phyloP scores from a whole-genome alignment of 371 early-diverging fungal species.

The Mortierella sp. region DNA sequence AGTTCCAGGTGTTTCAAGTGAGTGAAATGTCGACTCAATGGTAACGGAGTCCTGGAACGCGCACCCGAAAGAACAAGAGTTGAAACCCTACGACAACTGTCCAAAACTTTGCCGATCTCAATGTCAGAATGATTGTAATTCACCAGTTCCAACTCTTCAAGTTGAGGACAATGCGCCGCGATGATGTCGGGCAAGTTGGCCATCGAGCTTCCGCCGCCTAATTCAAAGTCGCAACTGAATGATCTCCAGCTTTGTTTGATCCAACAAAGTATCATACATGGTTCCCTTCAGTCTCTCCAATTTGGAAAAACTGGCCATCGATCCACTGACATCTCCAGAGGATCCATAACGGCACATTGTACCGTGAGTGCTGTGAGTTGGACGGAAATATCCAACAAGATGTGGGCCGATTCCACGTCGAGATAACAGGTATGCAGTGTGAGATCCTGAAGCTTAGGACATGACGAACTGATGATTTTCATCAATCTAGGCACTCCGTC shows the following conservation, averaged over 20 bases:
- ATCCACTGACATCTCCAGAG: neutral
- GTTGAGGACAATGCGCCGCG: neutral
- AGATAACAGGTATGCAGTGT: too few species aligned
- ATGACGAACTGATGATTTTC: neutral
- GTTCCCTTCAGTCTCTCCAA: neutral
- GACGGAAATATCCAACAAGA: neutral
- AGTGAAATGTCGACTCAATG: neutral
- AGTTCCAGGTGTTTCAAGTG: neutral
- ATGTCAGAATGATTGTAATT: neutral
- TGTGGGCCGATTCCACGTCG: neutral
- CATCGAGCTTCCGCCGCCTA: too few species aligned
- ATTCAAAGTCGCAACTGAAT: too few species aligned
- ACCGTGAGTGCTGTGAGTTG: neutral
- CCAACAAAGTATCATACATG: neutral
- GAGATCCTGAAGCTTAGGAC: neutral
- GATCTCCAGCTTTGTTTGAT: neutral
- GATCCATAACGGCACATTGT: neutral
- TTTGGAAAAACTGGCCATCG: neutral
- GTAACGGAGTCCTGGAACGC: neutral
- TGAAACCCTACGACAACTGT: neutral
- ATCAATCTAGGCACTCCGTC: neutral
- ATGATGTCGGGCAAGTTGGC: too few species aligned
- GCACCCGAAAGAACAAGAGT: neutral
- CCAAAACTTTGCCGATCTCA: neutral
- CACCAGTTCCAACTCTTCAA: neutral